These are phyloP conservation scores for Lantana camara DNA, from an alignment of 257 asterid genomes.

Conservation along the genomic window DNA sequence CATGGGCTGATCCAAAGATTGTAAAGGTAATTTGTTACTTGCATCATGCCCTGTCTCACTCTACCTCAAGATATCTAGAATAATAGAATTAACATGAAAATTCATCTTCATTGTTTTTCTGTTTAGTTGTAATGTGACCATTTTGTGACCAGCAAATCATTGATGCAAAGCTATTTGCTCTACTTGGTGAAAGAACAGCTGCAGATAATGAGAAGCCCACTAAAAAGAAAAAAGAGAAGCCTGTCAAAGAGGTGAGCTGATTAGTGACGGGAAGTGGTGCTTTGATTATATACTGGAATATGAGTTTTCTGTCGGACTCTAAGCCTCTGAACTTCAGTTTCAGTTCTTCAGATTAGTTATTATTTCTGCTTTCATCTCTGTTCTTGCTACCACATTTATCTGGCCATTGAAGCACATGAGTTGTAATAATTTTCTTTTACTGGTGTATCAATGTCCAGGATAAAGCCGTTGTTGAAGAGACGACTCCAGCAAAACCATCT, in stretches of 20 bases:
- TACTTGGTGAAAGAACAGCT: conserved; percentile 67
- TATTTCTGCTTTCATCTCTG: not conserved
- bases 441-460: conserved; percentile 35
- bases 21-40: conserved; percentile 59
- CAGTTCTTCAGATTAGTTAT: conserved; percentile 5
- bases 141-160: conserved; percentile 47
- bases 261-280: too few relatives aligned
- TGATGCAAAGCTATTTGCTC: conserved; percentile 46
- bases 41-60: not conserved
- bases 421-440: conserved; percentile 10
- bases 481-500: conserved; percentile 44
- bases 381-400: conserved; percentile 5
- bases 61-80: not conserved
- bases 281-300: conserved; percentile 3
- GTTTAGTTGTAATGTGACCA: not conserved
- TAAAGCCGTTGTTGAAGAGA: conserved; percentile 42
- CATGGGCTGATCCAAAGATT: conserved; percentile 68
- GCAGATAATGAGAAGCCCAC: conserved; percentile 68
- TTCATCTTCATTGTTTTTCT: not conserved
- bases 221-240: conserved; percentile 72
- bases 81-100: not conserved
- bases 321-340: conserved; percentile 14
- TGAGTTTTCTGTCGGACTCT: not conserved
- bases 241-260: conserved; percentile 50
- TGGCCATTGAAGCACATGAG: conserved; percentile 12